Percentiles rank a stretch among this genome's conserved stretches.
phyloP scores from a whole-genome alignment of 768 basidiomycete genomes.

The Termitomyces eurrhizus region DNA sequence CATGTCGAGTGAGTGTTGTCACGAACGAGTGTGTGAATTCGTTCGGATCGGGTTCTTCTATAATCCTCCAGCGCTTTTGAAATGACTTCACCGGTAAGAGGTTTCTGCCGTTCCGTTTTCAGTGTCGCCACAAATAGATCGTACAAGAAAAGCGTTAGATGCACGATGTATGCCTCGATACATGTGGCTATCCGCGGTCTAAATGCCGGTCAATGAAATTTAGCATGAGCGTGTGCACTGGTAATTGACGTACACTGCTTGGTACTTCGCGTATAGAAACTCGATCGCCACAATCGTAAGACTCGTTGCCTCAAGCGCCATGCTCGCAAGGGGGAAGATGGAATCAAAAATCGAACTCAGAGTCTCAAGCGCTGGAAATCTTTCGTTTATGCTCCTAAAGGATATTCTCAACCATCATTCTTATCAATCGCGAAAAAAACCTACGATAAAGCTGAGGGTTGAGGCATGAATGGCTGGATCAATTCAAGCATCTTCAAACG shows the following conservation, averaged over 20 bases:
- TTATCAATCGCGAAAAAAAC: neutral
- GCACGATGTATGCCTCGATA: conserved; percentile 18
- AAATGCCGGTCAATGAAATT: too few species aligned
- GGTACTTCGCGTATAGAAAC: neutral
- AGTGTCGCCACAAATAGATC: conserved; percentile 7
- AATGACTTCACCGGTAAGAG: neutral
- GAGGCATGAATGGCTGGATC: neutral
- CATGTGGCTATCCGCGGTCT: conserved; percentile 1
- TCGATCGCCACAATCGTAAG: neutral
- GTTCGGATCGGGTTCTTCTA: neutral
- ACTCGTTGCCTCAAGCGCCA: neutral
- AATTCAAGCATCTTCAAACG: neutral
- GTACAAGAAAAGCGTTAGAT: conserved; percentile 16
- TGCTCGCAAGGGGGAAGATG: conserved; percentile 3
- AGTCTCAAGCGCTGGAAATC: neutral
- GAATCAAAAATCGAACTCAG: neutral
- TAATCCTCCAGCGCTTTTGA: neutral
- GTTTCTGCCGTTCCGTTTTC: neutral
- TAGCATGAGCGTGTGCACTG: too few species aligned
- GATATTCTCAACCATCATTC: neutral
- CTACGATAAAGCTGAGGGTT: neutral
- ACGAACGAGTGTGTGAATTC: neutral
- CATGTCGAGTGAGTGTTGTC: neutral
- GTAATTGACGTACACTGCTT: neutral
- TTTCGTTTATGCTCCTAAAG: neutral